Base-by-base conservation (phyloP, 2,329 filamentous ascomycete genomes). In the Fusarium nanum region DNA sequence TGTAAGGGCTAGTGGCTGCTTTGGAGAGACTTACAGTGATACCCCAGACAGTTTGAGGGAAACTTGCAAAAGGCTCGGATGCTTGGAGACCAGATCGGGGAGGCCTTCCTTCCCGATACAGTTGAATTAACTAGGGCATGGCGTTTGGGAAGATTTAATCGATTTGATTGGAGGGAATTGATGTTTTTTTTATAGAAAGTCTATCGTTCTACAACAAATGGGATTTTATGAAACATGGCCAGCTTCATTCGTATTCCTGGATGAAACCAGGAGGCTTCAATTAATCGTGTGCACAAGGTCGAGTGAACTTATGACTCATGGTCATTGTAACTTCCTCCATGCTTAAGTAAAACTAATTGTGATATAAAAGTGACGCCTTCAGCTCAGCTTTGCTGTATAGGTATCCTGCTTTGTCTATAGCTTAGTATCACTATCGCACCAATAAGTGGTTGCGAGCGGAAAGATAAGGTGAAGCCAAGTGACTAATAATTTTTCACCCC, bases 401-500 rank as follows among this genome's bases (percentile, higher is more conserved):
- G 22, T 23, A 37, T 37, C 34, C 34, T n/a, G 34, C n/a, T n/a
- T 37, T 37, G 2, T n/a, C 18, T 37, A 37, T 37, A n/a, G 10
- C 18, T 18, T 37, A 37, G 10, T 27, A 20, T 28, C 23, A 40
- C 28, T 58, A 55, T 65, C 62, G 53, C 27, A 11, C 8, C 20
- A 44, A 64, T 52, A 56, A 37, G 27, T 61, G 45, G 34, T 41
- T 53, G 32, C 16, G 9, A 47, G 45, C 18, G 25, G 52, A 37
- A 45, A 67, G 63, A 67, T 67, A 67, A 63, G 47, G 8, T 34
- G 40, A 55, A 52, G 28, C 41, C 34, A 13, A 42, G 67, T 69
- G 67, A 70, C 67, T 69, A 69, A 66, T 46, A 66, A 57, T 70
- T 70, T 69, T 70, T 62, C 50, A 70, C 62, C 62, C 67, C 66